Evolutionary conservation across 106 monocot species (phyloP), one percentile per base, ranked within the genome.

Genomic region (Narthecium ossifragum): DNA sequence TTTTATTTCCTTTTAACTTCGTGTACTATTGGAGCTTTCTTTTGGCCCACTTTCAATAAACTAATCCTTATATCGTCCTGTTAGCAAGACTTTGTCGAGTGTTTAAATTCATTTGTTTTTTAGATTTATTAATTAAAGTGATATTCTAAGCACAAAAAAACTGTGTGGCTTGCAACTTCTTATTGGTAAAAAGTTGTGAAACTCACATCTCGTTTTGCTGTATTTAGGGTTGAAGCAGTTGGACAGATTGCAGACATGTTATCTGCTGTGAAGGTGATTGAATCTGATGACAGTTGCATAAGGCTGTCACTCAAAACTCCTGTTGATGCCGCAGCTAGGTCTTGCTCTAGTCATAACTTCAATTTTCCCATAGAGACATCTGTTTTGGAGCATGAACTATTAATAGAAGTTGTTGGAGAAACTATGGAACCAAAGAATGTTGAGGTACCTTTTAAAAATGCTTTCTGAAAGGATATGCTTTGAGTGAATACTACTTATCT

Each of bases 331-430:
- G 53, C 55, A 22, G 78, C 78, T 60, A 45, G 55, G 27, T 71
- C 48, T 45, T 12, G 58, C 31, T 28, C 73, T 23, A 55, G 54
- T 33, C 59, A 61, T 21, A 79, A 73, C n/a, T 52, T 66, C 41
- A 60, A 78, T 53, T 73, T 28, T 31, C 9, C 28, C 46, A 60
- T 69, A 12, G 70, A 82, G 58, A 62, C 72, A 61, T 60, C 25
- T 70, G 25, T 57, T 28, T 43, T 71, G 50, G 81, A 85, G 37
- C 85, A 90, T 65, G 85, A 85, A 64, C 61, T 90, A 69, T 40
- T 63, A 23, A 79, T 90, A 66, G 81, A 85, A 70, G 24, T 90
- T 50, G 37, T 20, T 43, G 81, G 73, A 25, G 65, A 62, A n/a
- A 78, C 40, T 8, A 55, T 70, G 78, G 81, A 85, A 63, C 34